Evolutionary conservation across 2,329 filamentous ascomycete species (phyloP), one percentile per base, ranked within the genome.

Genomic region (Fusarium tanahbumbuense): DNA sequence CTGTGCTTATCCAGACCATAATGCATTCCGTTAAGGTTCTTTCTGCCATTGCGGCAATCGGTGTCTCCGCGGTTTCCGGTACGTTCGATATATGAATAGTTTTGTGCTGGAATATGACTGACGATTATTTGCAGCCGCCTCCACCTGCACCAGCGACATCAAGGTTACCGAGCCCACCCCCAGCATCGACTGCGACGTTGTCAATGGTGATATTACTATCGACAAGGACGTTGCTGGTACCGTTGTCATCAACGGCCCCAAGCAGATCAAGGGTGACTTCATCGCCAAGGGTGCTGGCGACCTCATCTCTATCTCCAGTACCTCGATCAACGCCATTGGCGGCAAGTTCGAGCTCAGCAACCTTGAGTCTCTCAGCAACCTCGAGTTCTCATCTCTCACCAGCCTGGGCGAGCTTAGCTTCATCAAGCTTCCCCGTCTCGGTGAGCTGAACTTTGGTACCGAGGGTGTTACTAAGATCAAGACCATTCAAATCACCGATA

Each of bases 401-500:
- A 82, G 82, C 34, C 89, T 97, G 68, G 87, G 88, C 72, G 81
- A 82, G 61, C 91, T 98, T 79, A 81, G 86, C 72, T 94, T 92
- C 87, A 83, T 87, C 63, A 91, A 92, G 73, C 88, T 98, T 44
- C 90, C 90, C 67, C 84, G 81, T 77, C 86, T 84, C 78, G 87
- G 82, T 62, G 73, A 75, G 46, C 75, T 87, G 37, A 81, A 80
- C 37, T 84, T 89, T 72, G 85, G 85, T 70, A 83, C 81, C 60
- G 76, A 82, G 16, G 84, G 85, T 76, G 85, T 98, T 76, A 89
- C 86, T 75, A 84, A 89, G 79, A 92, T 92, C 64, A 83, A 83
- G 70, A 87, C 83, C 69, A 87, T 99, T 74, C 82, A 84, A 73
- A 94, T 99, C 79, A 88, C 89, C 82, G 96, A 99, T 85, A 99